Evolutionary conservation across 176 grass and related monocot species (phyloP), one percentile per base, ranked within the genome.

Genomic region (Eleusine indica): DNA sequence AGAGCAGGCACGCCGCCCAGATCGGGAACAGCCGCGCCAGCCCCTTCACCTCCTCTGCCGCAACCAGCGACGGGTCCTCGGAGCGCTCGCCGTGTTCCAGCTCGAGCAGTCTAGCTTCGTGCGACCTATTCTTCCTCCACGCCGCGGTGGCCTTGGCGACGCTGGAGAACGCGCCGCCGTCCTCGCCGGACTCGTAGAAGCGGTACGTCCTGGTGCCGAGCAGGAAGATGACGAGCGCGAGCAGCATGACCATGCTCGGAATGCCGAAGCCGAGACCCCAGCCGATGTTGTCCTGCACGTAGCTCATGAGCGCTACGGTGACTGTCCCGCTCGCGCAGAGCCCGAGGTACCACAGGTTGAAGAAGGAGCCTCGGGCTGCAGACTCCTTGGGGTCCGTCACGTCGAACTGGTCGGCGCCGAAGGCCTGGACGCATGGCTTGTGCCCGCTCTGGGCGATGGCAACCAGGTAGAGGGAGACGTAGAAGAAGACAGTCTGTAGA

Each of bases 321-420:
- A 86, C 38, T 2, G 81, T 53, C 32, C 7, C 58, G 80, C 92
- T 85, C 6, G 18, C 16, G 38, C 71, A 86, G 41, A 91, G 10
- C 1, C 80, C 92, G 0, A 91, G 77, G 18, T 81, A 94, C 92
- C 92, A 91, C 88, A 88, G 90, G 76, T 94, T 91, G 86, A 94
- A 94, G 88, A 94, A 94, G 80, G 88, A 84, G 71, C 83, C 72
- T 63, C 76, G 82, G 3, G 88, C 30, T 4, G 30, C 16, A 30
- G 76, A 49, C 38, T 94, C 89, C 4, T 29, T 6, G 9, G 89
- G 83, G 75, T 94, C 68, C 19, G 48, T 78, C 61, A 44, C 22
- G 66, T 93, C 85, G 79, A 93, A 93, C 46, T 91, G 90, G 73
- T 91, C 90, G n/a, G 90, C 90, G 3, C 90, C 90, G 64, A 92